These are phyloP conservation scores for Dactylella cylindrospora DNA, from an alignment of 2,329 filamentous ascomycete genomes.

Conservation along the genomic window DNA sequence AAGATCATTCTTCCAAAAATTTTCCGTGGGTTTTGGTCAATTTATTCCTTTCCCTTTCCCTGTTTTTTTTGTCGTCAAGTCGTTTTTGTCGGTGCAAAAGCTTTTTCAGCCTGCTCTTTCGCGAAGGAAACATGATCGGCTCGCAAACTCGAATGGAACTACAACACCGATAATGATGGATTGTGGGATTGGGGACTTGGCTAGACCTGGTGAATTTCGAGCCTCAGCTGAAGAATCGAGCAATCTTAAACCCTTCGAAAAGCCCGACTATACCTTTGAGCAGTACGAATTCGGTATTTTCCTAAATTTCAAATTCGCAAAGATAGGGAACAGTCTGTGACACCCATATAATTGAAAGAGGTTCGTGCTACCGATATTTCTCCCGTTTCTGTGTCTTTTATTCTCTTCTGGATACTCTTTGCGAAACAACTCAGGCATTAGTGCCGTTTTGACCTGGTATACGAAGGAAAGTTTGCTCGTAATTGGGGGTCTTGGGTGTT, in stretches of 20 bases:
- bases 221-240: no score
- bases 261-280: constrained; percentile 7
- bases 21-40: constrained; percentile 7
- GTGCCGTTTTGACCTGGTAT: background rate
- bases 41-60: background rate
- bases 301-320: constrained; percentile 16
- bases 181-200: constrained; percentile 24
- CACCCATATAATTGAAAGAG: constrained; percentile 8
- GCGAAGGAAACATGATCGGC: constrained; percentile 24
- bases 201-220: constrained; percentile 35
- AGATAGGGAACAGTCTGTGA: constrained; percentile 13
- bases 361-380: constrained; percentile 19
- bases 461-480: background rate
- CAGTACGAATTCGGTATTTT: constrained; percentile 24
- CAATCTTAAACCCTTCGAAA: constrained; percentile 17
- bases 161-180: constrained; percentile 42
- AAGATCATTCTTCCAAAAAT: constrained; percentile 5
- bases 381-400: background rate
- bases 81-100: no score
- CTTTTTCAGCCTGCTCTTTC: no score
- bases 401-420: background rate
- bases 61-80: background rate
- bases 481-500: no score
- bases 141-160: constrained; percentile 14
- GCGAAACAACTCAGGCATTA: background rate